Evolutionary conservation across 345 rosid species (phyloP).

Genomic region (Adansonia digitata): DNA sequence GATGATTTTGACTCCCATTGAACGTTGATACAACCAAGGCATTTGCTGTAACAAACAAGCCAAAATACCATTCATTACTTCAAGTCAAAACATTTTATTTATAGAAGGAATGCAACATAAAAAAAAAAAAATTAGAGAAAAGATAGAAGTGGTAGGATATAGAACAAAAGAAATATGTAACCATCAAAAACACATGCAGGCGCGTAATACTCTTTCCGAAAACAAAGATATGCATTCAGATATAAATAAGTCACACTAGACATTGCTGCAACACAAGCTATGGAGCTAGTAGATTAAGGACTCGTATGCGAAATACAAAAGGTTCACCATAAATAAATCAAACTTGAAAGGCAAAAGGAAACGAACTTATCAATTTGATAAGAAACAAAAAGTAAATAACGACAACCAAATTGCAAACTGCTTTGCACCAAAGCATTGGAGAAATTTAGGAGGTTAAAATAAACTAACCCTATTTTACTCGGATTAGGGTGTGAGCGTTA

Average conservation of each 20-base stretch:
- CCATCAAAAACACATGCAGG: neutral
- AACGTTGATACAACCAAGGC: conserved; percentile 93
- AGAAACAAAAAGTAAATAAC: neutral
- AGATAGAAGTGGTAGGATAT: neutral
- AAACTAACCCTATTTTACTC: conserved; percentile 75
- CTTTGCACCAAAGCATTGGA: neutral
- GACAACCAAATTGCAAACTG: neutral
- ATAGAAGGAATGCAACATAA: neutral
- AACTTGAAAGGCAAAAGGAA: neutral
- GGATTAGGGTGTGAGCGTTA: too few relatives aligned
- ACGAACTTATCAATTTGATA: neutral
- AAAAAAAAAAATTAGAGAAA: neutral
- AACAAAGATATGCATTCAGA: neutral
- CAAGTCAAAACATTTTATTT: neutral
- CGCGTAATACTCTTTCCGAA: neutral
- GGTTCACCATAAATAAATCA: neutral
- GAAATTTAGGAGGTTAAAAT: neutral
- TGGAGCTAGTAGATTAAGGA: neutral
- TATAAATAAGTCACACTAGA: neutral
- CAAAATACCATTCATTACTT: conserved; percentile 2
- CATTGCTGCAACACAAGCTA: neutral
- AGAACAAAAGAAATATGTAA: neutral
- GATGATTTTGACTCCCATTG: conserved; percentile 95
- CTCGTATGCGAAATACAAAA: neutral
- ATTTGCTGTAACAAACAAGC: conserved; percentile 66